phyloP scores from a whole-genome alignment of 352 stramenopile species.

The Phytophthora fragariaefolia region DNA sequence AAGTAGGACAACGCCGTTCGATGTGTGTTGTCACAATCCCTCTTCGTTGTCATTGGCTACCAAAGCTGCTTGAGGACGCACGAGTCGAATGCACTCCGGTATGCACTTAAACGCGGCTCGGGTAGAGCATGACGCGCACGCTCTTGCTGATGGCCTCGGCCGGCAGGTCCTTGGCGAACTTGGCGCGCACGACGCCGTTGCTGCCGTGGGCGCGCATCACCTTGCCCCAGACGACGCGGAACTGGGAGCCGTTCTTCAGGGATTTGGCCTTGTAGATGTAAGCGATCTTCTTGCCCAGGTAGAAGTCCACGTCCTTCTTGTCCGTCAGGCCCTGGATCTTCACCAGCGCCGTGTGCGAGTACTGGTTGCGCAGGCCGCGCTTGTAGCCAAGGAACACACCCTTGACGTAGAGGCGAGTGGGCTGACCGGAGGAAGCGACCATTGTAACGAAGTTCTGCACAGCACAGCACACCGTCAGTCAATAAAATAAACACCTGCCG shows the following conservation, averaged over 20 bases:
- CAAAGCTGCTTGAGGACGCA: conserved; percentile 38
- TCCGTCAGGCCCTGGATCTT: conserved; percentile 99
- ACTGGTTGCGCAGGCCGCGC: conserved; percentile 97
- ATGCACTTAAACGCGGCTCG: conserved; percentile 94
- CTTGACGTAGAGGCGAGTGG: conserved; percentile 98
- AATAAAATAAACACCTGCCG: conserved; percentile 7
- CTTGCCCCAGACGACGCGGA: conserved; percentile 99
- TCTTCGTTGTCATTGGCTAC: conserved; percentile 60
- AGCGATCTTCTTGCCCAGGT: conserved; percentile 99
- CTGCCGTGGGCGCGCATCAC: conserved; percentile 97
- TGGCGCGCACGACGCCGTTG: conserved; percentile 98
- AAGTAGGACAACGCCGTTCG: conserved; percentile 13
- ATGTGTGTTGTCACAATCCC: conserved; percentile 50
- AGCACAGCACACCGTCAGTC: conserved; percentile 20
- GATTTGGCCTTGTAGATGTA: conserved; percentile 99
- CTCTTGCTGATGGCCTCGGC: conserved; percentile 96
- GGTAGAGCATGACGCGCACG: conserved; percentile 99
- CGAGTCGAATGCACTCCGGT: conserved; percentile 26
- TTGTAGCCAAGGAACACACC: conserved; percentile 99
- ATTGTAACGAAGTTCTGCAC: conserved; percentile 86
- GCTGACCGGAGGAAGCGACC: conserved; percentile 91
- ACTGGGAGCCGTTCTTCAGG: conserved; percentile 97
- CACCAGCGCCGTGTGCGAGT: conserved; percentile 98
- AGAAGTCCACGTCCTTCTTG: conserved; percentile 99
- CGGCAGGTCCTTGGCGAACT: conserved; percentile 99